Conservation (phyloP, 768 basidiomycete genomes). For the Suillus brevipes region DNA sequence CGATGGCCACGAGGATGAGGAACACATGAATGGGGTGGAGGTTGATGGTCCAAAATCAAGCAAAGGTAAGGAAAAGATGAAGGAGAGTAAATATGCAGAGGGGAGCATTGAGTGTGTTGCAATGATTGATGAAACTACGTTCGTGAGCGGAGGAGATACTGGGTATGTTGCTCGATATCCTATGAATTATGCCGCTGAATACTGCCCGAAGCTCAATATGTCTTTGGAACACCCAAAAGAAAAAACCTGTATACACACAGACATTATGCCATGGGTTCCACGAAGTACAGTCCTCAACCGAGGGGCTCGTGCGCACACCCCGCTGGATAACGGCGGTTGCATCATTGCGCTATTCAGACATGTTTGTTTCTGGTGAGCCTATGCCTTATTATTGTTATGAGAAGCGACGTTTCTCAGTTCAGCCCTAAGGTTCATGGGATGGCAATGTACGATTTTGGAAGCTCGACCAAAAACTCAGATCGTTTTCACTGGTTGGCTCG, state of each 20-base stretch:
- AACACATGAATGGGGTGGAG: slow-evolving; percentile 41
- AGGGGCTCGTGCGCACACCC: slow-evolving; percentile 73
- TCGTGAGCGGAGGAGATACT: slow-evolving; percentile 93
- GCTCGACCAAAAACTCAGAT: slow-evolving; percentile 74
- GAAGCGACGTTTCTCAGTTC: slow-evolving; percentile 5
- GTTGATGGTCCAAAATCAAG: slow-evolving; percentile 34
- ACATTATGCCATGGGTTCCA: slow-evolving; percentile 86
- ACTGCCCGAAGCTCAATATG: slow-evolving; percentile 62
- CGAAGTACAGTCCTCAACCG: slow-evolving; percentile 67
- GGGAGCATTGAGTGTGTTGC: slow-evolving; percentile 90
- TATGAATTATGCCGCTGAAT: slow-evolving; percentile 7
- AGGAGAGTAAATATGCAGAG: slow-evolving; percentile 67
- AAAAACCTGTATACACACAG: slow-evolving; percentile 90
- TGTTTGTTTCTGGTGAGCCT: slow-evolving; percentile 81
- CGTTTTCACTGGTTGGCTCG: slow-evolving; percentile 67
- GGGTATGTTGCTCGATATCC: slow-evolving; percentile 58
- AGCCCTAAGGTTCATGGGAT: slow-evolving; percentile 88
- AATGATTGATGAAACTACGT: slow-evolving; percentile 93
- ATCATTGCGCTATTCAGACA: slow-evolving; percentile 82
- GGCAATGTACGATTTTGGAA: slow-evolving; percentile 90
- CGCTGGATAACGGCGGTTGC: slow-evolving; percentile 91
- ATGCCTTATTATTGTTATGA: neutral
- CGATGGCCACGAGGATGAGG: slow-evolving; percentile 56
- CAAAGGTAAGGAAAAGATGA: slow-evolving; percentile 30
- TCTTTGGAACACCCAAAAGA: slow-evolving; percentile 89